A percentile compares a stretch with the other conserved stretches of the same genome.
Evolutionary conservation across 225 moss, liverwort and hornwort species (phyloP).

Genomic region (Physcomitrium patens): DNA sequence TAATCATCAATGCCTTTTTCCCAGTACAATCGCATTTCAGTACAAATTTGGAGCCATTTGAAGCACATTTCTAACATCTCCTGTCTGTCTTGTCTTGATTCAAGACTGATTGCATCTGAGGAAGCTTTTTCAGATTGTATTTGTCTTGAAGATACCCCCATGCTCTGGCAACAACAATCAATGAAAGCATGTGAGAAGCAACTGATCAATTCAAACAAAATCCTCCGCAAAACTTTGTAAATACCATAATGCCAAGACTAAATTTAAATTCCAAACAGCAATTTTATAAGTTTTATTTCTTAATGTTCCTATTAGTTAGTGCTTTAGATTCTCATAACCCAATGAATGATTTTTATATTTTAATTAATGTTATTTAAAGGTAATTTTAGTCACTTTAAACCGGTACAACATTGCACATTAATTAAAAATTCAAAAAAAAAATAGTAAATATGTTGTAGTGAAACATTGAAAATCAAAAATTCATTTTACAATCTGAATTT

Average conservation of each 20-base stretch:
- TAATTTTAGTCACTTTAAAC: no score
- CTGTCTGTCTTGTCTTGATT: conserved; percentile 37
- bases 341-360: no score
- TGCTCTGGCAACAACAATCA: conserved; percentile 21
- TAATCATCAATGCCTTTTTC: conserved; percentile 31
- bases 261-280: no score
- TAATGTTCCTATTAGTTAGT: no score
- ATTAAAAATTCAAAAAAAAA: no score
- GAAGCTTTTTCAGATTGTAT: conserved; percentile 39
- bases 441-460: no score
- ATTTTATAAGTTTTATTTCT: no score
- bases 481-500: no score
- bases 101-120: conserved; percentile 40
- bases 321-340: no score
- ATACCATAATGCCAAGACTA: neutral
- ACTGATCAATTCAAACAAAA: neutral
- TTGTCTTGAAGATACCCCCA: conserved; percentile 39
- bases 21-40: conserved; percentile 36
- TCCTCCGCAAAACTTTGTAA: neutral
- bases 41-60: conserved; percentile 51
- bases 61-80: conserved; percentile 58
- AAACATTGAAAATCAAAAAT: no score
- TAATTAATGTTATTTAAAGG: no score
- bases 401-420: no score
- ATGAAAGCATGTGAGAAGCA: neutral